Evolutionary conservation across 805 yeast genomes (phyloP).

Genomic region (Candida ortonii): DNA sequence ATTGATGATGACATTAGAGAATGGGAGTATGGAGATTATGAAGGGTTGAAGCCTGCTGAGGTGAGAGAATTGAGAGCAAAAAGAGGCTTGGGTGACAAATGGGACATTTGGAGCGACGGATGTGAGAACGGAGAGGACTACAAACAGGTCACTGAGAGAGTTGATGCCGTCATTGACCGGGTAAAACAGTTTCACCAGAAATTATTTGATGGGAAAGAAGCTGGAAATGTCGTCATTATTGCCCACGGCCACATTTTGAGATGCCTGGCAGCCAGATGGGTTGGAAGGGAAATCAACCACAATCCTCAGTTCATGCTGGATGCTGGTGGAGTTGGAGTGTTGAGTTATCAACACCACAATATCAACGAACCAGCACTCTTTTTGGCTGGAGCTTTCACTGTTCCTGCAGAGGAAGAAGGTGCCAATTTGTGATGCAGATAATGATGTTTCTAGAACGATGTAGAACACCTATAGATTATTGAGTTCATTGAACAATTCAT

Average conservation of each 20-base stretch:
- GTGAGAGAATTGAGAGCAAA: constrained; percentile 57
- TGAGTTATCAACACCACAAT: constrained; percentile 83
- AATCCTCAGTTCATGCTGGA: constrained; percentile 85
- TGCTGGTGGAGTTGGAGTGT: constrained; percentile 93
- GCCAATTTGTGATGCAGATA: constrained; percentile 20
- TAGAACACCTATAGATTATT: constrained; percentile 20
- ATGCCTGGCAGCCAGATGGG: constrained; percentile 89
- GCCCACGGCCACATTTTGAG: constrained; percentile 95
- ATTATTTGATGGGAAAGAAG: constrained; percentile 47
- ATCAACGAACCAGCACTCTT: constrained; percentile 83
- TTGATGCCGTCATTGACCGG: constrained; percentile 66
- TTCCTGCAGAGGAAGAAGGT: constrained; percentile 62
- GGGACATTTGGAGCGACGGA: constrained; percentile 91
- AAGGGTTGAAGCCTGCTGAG: constrained; percentile 71
- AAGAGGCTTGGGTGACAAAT: constrained; percentile 52
- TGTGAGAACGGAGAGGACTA: constrained; percentile 87
- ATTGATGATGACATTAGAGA: constrained; percentile 75
- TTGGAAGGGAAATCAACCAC: constrained; percentile 48
- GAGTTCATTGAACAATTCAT: constrained; percentile 46
- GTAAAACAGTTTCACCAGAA: constrained; percentile 58
- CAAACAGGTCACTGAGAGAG: constrained; percentile 61
- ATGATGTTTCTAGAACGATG: not conserved
- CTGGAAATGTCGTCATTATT: constrained; percentile 75
- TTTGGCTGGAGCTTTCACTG: constrained; percentile 78
- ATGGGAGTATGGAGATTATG: constrained; percentile 97